Evolutionary conservation across 2,329 filamentous ascomycete genomes (phyloP), one percentile per base, ranked within the genome.

Genomic region (Cordyceps militaris): DNA sequence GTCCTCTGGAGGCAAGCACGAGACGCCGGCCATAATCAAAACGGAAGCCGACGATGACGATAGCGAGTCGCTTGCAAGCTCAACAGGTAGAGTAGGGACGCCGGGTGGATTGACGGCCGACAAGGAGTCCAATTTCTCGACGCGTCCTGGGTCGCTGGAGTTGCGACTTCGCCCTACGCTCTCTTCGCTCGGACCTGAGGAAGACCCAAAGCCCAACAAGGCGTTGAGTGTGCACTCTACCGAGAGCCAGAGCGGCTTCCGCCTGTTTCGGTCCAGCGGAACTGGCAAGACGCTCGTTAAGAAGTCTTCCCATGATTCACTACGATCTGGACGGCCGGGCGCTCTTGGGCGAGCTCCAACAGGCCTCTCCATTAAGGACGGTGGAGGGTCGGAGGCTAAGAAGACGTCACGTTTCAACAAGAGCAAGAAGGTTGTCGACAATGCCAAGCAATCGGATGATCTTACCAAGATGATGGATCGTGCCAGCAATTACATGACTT

Each of bases 401-500:
- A 80, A 78, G 63, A 66, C 69, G 10, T 77, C 78, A 21, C 79
- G 83, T 19, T 89, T 88, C 67, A 73, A 76, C 61, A 71, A 84
- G 65, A 73, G 79, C 63, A 72, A 79, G 69, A 74, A 79, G 64
- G 70, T 72, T 58, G 63, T 82, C 59, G 82, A 84, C 52, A 82
- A n/a, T n/a, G n/a, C n/a, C n/a, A n/a, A 87, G 57, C 81, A 84
- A 5, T 88, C 87, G 1, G 94, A 99, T 68, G 95, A 99, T 68
- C 78, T 99, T 43, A 94, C 91, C 11, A 91, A 95, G 75, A 99
- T 99, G 94, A 93, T 99, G 73, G 86, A 84, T 56, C 87, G 94
- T 30, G 94, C 94, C 3, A 96, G 90, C 59, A 96, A 92, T 70
- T 99, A 95, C 75, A 97, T 97, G 91, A 97, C 94, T 0, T 86